Evolutionary conservation across 164 flowering plant genomes (phyloP), one percentile per base, ranked within the genome.

Genomic region (Chimonanthus salicifolius): DNA sequence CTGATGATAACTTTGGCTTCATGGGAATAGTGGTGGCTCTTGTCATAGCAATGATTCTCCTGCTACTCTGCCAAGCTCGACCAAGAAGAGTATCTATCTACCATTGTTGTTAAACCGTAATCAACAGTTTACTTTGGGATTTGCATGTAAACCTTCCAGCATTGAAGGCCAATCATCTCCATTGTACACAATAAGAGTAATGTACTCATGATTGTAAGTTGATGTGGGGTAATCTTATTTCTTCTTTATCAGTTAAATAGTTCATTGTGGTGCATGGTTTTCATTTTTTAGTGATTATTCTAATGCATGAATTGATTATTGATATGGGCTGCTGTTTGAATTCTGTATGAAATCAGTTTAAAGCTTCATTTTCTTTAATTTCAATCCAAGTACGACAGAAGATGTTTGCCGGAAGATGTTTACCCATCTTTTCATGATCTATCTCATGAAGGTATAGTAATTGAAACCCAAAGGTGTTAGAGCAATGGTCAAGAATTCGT

Each of bases 41-140:
- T 7, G 44, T 15, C n/a, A 69, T 69, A 21, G 71, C 71, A 7
- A 69, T 69, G 62, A 45, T 69, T 15, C 71, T 69, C 71, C 15
- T 69, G 45, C 62, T 69, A 51, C 71, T 69, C 18, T 69, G 71
- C 60, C 71, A 69, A 50, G 47, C 71, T 3, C 71, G 4, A 49
- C 62, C 71, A 69, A 49, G 62, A 10, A 69, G 71, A 69, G 45
- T 49, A 9, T 18, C 71, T 6, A 20, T 69, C 71, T 50, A 50
- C 47, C 62, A 69, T 21, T 50, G 62, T 62, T 45, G 4, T 45
- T 21, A 20, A 50, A 62, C 15, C 5, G 3, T 3, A n/a, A 16
- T 15, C 21, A 46, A 9, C 18, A 47, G 47, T 20, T 18, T 0
- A 54, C 15, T 13, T 2, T 54, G 58, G 10, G 58, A 54, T 54